phyloP scores from a whole-genome alignment of 306 rosid species.

The Corylus heterophylla region DNA sequence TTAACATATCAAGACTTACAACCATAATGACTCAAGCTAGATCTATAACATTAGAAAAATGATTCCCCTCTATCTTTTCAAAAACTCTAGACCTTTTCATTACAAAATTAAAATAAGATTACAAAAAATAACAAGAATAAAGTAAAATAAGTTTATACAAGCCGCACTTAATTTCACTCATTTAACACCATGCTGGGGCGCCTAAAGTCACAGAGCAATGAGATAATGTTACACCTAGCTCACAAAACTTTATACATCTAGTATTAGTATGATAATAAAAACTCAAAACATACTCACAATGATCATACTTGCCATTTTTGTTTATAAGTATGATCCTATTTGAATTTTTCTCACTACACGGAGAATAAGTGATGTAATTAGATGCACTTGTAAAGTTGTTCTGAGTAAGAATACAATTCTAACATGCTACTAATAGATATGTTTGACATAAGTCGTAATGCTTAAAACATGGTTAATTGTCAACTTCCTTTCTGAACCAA shows the following conservation, averaged over 20 bases:
- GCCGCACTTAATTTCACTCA: background rate
- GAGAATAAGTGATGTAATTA: background rate
- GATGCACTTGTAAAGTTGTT: background rate
- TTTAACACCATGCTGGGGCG: constrained; percentile 16
- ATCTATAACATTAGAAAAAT: too few relatives aligned
- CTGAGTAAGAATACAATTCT: background rate
- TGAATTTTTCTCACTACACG: background rate
- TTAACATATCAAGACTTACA: too few relatives aligned
- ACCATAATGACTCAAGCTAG: too few relatives aligned
- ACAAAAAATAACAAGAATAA: too few relatives aligned
- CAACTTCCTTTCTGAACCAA: constrained; percentile 10
- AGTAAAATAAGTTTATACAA: too few relatives aligned
- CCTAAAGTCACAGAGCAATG: constrained; percentile 11
- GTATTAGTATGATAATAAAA: background rate
- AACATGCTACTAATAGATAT: constrained; percentile 1
- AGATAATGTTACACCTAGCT: background rate
- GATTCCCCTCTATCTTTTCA: too few relatives aligned
- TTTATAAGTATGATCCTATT: background rate
- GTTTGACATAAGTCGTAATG: constrained; percentile 3
- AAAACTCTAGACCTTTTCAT: too few relatives aligned
- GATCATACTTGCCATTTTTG: background rate
- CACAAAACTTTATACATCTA: background rate
- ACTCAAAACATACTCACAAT: background rate
- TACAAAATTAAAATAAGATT: too few relatives aligned
- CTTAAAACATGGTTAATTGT: background rate